phyloP scores from a whole-genome alignment of 345 rosid genomes.

The Clarkia xantiana region DNA sequence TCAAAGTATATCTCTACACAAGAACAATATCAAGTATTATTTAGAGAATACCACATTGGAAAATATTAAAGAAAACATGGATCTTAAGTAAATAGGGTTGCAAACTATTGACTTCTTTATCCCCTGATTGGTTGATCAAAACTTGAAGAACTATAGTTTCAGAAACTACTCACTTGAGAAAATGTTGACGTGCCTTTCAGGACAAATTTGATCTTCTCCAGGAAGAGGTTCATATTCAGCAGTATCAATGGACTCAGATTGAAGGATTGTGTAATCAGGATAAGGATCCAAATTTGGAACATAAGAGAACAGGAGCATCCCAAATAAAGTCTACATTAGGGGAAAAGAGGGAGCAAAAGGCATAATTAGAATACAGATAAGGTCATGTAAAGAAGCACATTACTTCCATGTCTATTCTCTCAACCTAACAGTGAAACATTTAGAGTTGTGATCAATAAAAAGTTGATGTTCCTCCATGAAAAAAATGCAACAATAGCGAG shows the following conservation, averaged over 20 bases:
- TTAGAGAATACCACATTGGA: background rate
- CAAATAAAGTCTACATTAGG: conserved; percentile 52
- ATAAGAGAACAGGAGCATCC: conserved; percentile 53
- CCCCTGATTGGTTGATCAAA: too few relatives aligned
- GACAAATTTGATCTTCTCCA: conserved; percentile 63
- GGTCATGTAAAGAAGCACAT: background rate
- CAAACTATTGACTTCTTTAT: too few relatives aligned
- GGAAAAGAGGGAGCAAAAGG: conserved; percentile 3
- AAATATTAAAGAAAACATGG: background rate
- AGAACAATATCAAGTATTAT: conserved; percentile 4
- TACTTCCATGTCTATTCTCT: too few relatives aligned
- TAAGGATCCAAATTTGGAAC: conserved; percentile 57
- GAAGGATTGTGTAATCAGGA: conserved; percentile 45
- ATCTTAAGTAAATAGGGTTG: background rate
- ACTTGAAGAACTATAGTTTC: background rate
- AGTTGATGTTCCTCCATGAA: too few relatives aligned
- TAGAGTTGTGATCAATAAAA: too few relatives aligned
- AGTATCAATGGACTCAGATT: conserved; percentile 30
- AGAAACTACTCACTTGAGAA: conserved; percentile 59
- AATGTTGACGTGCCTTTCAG: conserved; percentile 57
- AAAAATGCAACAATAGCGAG: too few relatives aligned
- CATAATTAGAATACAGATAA: background rate
- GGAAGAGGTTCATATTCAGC: conserved; percentile 65
- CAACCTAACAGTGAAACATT: too few relatives aligned
- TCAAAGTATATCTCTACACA: conserved; percentile 52